Evolutionary conservation across 2,329 filamentous ascomycete genomes (phyloP).

Genomic region (Colletotrichum lentis): DNA sequence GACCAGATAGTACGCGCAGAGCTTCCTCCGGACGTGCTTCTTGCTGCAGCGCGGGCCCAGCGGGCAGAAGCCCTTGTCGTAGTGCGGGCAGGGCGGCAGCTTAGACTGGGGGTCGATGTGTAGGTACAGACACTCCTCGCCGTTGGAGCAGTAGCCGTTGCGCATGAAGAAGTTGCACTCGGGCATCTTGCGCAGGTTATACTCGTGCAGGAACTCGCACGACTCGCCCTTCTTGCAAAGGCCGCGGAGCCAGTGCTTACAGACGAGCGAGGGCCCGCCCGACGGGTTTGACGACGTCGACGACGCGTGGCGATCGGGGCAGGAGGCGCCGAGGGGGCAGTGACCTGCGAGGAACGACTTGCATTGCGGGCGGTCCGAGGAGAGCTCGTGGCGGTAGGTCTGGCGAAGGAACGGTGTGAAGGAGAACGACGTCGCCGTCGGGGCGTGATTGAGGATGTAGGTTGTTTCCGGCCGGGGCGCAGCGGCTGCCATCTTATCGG

Average conservation of each 20-base stretch:
- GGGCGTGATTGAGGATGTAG: conserved; percentile 65
- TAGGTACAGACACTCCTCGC: conserved; percentile 93
- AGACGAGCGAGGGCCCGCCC: conserved; percentile 80
- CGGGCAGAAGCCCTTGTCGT: conserved; percentile 93
- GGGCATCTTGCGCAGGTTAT: conserved; percentile 97
- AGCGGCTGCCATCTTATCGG: conserved; percentile 42
- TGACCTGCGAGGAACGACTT: conserved; percentile 85
- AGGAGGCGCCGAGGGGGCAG: conserved; percentile 84
- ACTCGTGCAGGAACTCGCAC: conserved; percentile 98
- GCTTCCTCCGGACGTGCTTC: conserved; percentile 81
- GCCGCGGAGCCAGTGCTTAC: conserved; percentile 98
- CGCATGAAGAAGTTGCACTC: conserved; percentile 97
- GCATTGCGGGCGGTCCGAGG: conserved; percentile 81
- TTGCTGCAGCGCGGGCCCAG: conserved; percentile 87
- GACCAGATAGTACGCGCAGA: conserved; percentile 87
- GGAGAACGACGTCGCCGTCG: conserved; percentile 73
- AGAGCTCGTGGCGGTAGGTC: conserved; percentile 85
- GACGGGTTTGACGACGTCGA: conserved; percentile 51
- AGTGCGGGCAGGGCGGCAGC: conserved; percentile 84
- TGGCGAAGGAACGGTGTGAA: conserved; percentile 86
- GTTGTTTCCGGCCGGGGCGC: conserved; percentile 43
- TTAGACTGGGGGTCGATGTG: conserved; percentile 86
- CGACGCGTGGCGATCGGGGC: conserved; percentile 80
- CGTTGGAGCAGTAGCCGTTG: conserved; percentile 94
- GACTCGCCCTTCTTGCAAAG: conserved; percentile 97